A percentile compares a stretch with the other conserved stretches of the same genome.
phyloP scores from a whole-genome alignment of 2,329 filamentous ascomycete genomes.

The Colletotrichum siamense region DNA sequence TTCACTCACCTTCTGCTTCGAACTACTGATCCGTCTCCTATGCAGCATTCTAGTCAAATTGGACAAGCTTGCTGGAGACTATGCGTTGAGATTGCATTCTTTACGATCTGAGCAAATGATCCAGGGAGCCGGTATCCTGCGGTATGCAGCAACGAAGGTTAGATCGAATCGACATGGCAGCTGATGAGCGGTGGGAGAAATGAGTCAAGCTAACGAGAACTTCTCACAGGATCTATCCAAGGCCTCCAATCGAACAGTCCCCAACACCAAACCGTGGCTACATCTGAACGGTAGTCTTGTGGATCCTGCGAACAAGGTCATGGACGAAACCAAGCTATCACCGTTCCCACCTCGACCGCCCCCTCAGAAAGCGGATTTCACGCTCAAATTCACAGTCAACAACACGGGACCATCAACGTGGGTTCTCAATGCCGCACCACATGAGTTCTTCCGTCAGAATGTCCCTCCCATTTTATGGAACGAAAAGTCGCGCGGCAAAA shows the following conservation, averaged over 20 bases:
- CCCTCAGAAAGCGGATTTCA: constrained; percentile 1
- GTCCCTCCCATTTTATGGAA: constrained; percentile 5
- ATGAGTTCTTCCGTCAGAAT: constrained; percentile 15
- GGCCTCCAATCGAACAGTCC: background rate
- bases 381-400: background rate
- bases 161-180: fast-evolving
- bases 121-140: background rate
- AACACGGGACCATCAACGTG: background rate
- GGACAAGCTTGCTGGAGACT: background rate
- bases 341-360: background rate
- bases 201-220: background rate
- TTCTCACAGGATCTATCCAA: background rate
- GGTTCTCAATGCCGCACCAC: background rate
- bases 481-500: background rate
- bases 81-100: constrained; percentile 1
- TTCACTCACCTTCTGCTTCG: fast-evolving
- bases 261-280: background rate
- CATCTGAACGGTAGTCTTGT: constrained; percentile 5
- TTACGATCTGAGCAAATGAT: constrained; percentile 3
- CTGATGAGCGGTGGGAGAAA: fast-evolving
- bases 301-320: background rate
- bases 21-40: fast-evolving
- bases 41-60: background rate
- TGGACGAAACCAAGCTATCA: background rate
- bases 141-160: background rate